Conservation (phyloP, 495 filamentous ascomycete species). For the Neurospora cerealis region DNA sequence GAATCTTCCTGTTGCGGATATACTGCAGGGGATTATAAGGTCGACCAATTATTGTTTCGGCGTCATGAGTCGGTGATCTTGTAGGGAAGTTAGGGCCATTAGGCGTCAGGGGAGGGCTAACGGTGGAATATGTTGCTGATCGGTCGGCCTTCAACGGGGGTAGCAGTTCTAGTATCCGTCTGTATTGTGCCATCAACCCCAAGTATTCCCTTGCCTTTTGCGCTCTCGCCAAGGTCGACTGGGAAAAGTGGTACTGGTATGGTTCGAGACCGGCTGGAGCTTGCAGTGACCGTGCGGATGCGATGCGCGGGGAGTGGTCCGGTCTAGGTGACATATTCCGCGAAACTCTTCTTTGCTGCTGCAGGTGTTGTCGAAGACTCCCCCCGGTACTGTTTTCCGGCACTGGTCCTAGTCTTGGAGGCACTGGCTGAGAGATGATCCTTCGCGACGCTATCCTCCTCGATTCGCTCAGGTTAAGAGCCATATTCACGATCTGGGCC, state of each 20-base stretch:
- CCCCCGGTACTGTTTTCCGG: conserved; percentile 37
- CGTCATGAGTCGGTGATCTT: conserved; percentile 4
- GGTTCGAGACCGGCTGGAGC: conserved; percentile 29
- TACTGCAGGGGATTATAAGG: conserved; percentile 80
- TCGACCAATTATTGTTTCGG: conserved; percentile 38
- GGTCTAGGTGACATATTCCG: conserved; percentile 49
- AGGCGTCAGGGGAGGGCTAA: conserved; percentile 22
- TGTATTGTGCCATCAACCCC: conserved; percentile 70
- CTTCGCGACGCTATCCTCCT: conserved; percentile 52
- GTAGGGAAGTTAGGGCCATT: conserved; percentile 12
- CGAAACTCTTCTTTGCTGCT: conserved; percentile 51
- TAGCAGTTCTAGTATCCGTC: conserved; percentile 62
- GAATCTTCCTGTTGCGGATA: conserved; percentile 72
- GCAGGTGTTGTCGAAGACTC: conserved; percentile 54
- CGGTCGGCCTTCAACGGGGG: conserved; percentile 52
- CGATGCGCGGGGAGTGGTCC: conserved; percentile 30
- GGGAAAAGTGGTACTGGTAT: conserved; percentile 57
- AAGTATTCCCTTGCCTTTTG: conserved; percentile 71
- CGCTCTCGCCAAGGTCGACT: conserved; percentile 65
- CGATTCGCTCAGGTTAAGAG: conserved; percentile 79
- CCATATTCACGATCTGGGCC: conserved; percentile 81
- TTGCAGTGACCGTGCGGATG: conserved; percentile 30
- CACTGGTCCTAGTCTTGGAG: conserved; percentile 34
- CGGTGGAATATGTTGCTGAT: conserved; percentile 16
- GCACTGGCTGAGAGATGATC: conserved; percentile 39